Conservation (phyloP, 1,139 yeast species). For the Candida sp. region DNA sequence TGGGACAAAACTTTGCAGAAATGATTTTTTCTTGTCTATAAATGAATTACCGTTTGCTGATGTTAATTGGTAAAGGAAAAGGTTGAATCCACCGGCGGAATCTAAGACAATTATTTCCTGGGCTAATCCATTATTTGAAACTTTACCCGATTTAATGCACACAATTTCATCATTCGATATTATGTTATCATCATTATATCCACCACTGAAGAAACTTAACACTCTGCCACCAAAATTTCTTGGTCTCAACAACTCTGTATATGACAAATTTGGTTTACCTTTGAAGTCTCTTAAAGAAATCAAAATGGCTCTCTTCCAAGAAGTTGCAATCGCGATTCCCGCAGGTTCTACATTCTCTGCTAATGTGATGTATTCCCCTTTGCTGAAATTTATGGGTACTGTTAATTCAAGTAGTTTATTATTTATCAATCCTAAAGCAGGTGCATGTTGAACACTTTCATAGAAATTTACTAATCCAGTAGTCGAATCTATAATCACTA, state of each 20-base stretch:
- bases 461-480: conserved; percentile 59
- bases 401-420: conserved; percentile 35
- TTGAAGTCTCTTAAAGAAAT: conserved; percentile 64
- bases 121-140: conserved; percentile 46
- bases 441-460: conserved; percentile 66
- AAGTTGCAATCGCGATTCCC: conserved; percentile 70
- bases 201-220: conserved; percentile 21
- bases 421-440: conserved; percentile 60
- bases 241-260: conserved; percentile 29
- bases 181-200: conserved; percentile 18
- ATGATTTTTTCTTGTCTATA: conserved; percentile 24
- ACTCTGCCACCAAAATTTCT: conserved; percentile 15
- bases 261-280: conserved; percentile 55
- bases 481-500: conserved; percentile 54
- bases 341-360: conserved; percentile 71
- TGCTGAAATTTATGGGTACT: conserved; percentile 32
- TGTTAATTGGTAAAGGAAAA: conserved; percentile 29
- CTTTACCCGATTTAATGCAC: conserved; percentile 56
- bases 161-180: conserved; percentile 43
- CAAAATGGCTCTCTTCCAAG: conserved; percentile 63
- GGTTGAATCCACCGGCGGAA: conserved; percentile 37
- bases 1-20: conserved; percentile 24
- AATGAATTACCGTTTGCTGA: conserved; percentile 28
- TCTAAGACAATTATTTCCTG: conserved; percentile 46
- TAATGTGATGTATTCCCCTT: conserved; percentile 54